Evolutionary conservation across 1,284 basidiomycete genomes (phyloP).

Genomic region (Melampsora larici-populina): DNA sequence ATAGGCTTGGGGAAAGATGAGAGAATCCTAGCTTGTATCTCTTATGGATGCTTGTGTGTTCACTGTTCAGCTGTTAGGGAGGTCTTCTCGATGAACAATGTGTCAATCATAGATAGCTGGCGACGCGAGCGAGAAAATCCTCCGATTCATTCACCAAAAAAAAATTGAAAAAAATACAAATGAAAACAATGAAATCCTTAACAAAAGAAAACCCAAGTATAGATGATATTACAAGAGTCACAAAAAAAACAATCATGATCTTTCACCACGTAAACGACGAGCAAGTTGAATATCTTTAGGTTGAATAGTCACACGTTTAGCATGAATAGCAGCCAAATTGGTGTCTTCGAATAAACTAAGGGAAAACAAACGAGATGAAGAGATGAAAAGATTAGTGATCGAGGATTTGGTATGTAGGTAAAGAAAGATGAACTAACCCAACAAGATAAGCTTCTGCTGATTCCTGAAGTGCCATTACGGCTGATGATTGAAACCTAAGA

Average conservation of each 20-base stretch:
- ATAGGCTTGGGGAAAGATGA: too few relatives aligned
- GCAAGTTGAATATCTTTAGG: slow-evolving; percentile 69
- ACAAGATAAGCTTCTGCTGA: slow-evolving; percentile 62
- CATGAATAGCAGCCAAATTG: too few relatives aligned
- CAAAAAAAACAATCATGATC: slow-evolving; percentile 61
- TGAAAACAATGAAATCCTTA: too few relatives aligned
- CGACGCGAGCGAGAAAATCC: too few relatives aligned
- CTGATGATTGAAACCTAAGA: slow-evolving; percentile 70
- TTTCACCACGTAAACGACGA: slow-evolving; percentile 72
- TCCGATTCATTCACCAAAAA: too few relatives aligned
- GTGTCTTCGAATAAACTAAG: slow-evolving; percentile 58
- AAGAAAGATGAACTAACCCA: slow-evolving; percentile 38
- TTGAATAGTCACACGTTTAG: slow-evolving; percentile 62
- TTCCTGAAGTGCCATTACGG: slow-evolving; percentile 70
- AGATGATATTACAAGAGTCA: not conserved
- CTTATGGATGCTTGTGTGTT: too few relatives aligned
- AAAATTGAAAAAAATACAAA: too few relatives aligned
- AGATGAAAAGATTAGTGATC: not conserved
- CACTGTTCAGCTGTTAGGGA: too few relatives aligned
- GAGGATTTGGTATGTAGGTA: not conserved
- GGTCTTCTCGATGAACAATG: too few relatives aligned
- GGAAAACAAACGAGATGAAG: slow-evolving; percentile 46
- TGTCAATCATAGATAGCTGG: too few relatives aligned
- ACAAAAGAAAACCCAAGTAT: too few relatives aligned
- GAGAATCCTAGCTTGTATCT: too few relatives aligned